Evolutionary conservation across 257 asterid species (phyloP).

Genomic region (Salvia splendens): DNA sequence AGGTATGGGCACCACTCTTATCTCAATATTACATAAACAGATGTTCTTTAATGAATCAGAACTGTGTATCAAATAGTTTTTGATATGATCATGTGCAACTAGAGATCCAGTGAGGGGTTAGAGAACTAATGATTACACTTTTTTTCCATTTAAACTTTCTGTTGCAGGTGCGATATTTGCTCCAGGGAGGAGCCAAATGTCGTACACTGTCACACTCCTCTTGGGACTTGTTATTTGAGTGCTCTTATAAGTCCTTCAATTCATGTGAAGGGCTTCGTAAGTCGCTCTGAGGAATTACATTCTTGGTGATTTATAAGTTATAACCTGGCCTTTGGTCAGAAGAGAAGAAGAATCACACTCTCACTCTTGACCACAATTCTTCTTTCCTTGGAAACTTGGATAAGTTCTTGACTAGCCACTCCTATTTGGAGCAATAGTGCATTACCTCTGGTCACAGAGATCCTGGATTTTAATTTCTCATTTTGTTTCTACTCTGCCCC

Average conservation of each 20-base stretch:
- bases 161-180: slow-evolving; percentile 91
- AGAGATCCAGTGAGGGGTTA: slow-evolving; percentile 45
- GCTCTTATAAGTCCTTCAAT: slow-evolving; percentile 59
- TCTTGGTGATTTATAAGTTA: slow-evolving; percentile 51
- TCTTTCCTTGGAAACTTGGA: slow-evolving; percentile 54
- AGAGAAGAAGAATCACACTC: slow-evolving; percentile 57
- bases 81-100: slow-evolving; percentile 37
- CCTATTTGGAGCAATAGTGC: slow-evolving; percentile 29
- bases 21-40: slow-evolving; percentile 10
- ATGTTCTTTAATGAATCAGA: slow-evolving; percentile 29
- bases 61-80: slow-evolving; percentile 20
- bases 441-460: slow-evolving; percentile 43
- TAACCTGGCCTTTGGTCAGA: slow-evolving; percentile 54
- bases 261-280: slow-evolving; percentile 61
- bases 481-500: slow-evolving; percentile 18
- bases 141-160: slow-evolving; percentile 49
- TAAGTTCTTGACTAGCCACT: slow-evolving; percentile 40
- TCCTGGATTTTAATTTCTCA: slow-evolving; percentile 17
- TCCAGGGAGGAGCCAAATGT: slow-evolving; percentile 92
- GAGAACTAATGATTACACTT: slow-evolving; percentile 37
- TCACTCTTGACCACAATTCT: slow-evolving; percentile 60
- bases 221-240: slow-evolving; percentile 56
- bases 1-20: slow-evolving; percentile 53
- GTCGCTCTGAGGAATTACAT: slow-evolving; percentile 50
- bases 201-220: slow-evolving; percentile 63